Conservation (phyloP, 2,329 filamentous ascomycete genomes). For the Arthrobotrys sphaeroides region DNA sequence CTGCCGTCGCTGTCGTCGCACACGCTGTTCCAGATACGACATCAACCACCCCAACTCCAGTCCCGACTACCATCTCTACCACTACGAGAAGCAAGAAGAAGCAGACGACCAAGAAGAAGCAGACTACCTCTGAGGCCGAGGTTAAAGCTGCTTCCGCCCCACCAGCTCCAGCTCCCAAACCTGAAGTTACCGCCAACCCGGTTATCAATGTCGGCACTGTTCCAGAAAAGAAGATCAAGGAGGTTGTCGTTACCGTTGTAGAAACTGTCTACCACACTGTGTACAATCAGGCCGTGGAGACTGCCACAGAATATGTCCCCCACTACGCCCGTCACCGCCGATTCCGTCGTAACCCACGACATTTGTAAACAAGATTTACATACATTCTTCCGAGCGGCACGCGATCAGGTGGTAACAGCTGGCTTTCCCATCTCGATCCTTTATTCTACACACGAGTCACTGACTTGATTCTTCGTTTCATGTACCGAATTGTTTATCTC, state of each 20-base stretch:
- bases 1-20: neutral
- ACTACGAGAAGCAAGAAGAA: constrained; percentile 18
- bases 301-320: constrained; percentile 35
- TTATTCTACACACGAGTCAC: neutral
- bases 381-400: constrained; percentile 5
- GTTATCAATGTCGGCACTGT: constrained; percentile 33
- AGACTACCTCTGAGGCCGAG: neutral
- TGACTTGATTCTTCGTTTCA: constrained; percentile 26
- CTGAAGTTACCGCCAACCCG: constrained; percentile 19
- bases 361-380: constrained; percentile 6
- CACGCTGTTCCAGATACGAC: neutral
- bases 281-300: constrained; percentile 35
- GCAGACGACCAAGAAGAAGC: neutral
- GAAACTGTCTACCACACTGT: constrained; percentile 39
- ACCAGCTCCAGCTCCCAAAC: neutral
- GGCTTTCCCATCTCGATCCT: constrained; percentile 1
- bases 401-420: constrained; percentile 29
- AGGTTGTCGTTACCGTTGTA: constrained; percentile 37
- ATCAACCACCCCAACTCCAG: constrained; percentile 5
- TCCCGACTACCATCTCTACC: constrained; percentile 33
- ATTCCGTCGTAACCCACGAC: constrained; percentile 30
- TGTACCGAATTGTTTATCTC: constrained; percentile 42
- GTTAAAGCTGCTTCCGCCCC: neutral
- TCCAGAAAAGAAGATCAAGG: constrained; percentile 44
- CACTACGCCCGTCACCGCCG: constrained; percentile 31